Base-by-base conservation (phyloP, 371 early-diverging fungal species). In the Saksenaea oblongispora region DNA sequence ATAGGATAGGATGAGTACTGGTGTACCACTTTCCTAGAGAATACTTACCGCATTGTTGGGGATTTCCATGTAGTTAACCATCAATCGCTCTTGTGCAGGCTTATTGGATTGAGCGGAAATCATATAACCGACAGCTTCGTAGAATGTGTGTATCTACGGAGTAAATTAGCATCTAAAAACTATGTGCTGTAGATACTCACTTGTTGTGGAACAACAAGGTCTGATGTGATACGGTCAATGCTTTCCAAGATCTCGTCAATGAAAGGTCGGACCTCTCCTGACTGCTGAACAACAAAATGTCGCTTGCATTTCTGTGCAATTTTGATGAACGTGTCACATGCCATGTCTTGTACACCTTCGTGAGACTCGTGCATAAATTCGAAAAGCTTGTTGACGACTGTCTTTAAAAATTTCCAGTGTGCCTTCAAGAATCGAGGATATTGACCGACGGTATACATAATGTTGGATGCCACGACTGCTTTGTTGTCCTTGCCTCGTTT, bases 311-410 rank as follows among this genome's bases (percentile, higher is more conserved):
- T 98, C 71, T 97, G 95, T 15, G 97, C 86, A 71, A 99, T 99
- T 74, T 96, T 98, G 67, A 97, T 95, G 76, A 99, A 99, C 2
- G 99, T 99, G 77, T 99, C 99, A 79, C 99, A 99, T 24, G 99
- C 99, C 99, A 99, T 99, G 77, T 99, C 99, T 75, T 98, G 98
- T 18, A 99, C 98, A 83, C 99, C 99, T 81, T 98, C 99, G 69
- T 99, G 98, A 5, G 90, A 82, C 80, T 99, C 99, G 71, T 98
- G 97, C 99, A 99, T 99, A 80, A 99, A 99, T 83, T 99, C 99
- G 80, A 99, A 99, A 39, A 99, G 82, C 76, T 99, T 99, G 88
- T 97, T 98, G 62, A 98, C 95, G n/a, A 99, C 99, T 0, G 99
- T 98, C 87, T 97, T 98, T 65, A 99, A 83, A 83, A 99, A 99